A percentile compares a stretch with the other conserved stretches of the same genome.
Evolutionary conservation across 2,329 filamentous ascomycete species (phyloP).

Genomic region (Neofusicoccum sp.): DNA sequence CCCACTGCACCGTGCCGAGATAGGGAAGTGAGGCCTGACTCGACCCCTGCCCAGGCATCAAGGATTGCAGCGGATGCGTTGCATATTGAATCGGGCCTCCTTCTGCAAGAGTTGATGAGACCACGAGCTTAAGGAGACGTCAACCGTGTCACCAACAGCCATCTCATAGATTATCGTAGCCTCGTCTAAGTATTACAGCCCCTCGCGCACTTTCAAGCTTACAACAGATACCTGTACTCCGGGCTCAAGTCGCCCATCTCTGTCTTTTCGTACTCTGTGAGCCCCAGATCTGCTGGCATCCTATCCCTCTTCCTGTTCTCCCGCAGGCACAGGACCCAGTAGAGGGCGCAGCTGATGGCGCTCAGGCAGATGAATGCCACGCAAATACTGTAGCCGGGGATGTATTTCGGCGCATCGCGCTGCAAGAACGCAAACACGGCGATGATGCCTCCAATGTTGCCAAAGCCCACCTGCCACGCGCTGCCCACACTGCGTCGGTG

Average conservation of each 20-base stretch:
- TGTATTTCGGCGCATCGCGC: constrained; percentile 66
- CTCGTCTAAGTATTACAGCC: neutral
- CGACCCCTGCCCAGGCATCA: neutral
- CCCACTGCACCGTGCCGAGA: neutral
- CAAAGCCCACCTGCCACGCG: constrained; percentile 52
- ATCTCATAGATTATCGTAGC: neutral
- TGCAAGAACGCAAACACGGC: constrained; percentile 50
- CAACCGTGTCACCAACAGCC: neutral
- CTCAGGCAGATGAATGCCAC: constrained; percentile 71
- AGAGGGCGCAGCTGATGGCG: constrained; percentile 59
- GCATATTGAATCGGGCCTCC: neutral
- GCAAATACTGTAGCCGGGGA: constrained; percentile 73
- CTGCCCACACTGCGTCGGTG: constrained; percentile 48
- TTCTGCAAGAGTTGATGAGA: neutral
- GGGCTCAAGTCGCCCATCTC: constrained; percentile 60
- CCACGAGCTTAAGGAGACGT: neutral
- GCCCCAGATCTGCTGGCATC: constrained; percentile 43
- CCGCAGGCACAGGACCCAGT: constrained; percentile 57
- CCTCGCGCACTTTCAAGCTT: constrained; percentile 19
- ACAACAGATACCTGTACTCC: constrained; percentile 60
- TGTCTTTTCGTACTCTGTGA: constrained; percentile 63
- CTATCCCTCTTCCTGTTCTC: constrained; percentile 62
- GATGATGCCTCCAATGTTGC: constrained; percentile 53
- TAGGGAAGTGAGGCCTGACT: neutral
- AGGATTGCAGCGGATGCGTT: neutral